Evolutionary conservation across 495 filamentous ascomycete genomes (phyloP).

Genomic region (Penicillium pulvis): DNA sequence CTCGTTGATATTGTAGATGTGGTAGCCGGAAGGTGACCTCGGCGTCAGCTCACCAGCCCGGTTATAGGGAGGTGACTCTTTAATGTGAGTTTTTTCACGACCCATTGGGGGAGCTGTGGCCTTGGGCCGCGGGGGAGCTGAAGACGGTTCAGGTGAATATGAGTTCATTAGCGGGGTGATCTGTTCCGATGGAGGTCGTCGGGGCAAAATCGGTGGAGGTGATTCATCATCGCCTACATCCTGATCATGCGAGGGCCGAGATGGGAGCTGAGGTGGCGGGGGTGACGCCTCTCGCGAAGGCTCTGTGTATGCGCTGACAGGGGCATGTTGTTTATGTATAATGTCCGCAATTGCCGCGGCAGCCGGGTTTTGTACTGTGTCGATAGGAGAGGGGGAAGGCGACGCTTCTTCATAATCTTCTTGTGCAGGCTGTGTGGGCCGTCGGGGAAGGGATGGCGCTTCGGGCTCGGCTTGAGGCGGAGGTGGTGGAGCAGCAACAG

Average conservation of each 20-base stretch:
- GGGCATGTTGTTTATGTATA: conserved; percentile 57
- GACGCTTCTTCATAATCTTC: conserved; percentile 30
- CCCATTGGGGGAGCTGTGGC: conserved; percentile 26
- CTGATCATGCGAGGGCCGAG: conserved; percentile 45
- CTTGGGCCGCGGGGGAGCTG: conserved; percentile 28
- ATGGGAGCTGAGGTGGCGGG: conserved; percentile 44
- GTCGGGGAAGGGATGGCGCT: conserved; percentile 43
- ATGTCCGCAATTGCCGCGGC: conserved; percentile 73
- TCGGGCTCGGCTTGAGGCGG: conserved; percentile 31
- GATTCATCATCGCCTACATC: conserved; percentile 62
- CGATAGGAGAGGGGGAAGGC: conserved; percentile 29
- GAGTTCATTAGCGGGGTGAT: conserved; percentile 54
- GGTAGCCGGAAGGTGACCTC: conserved; percentile 75
- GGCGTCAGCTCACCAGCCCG: conserved; percentile 48
- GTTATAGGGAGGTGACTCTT: conserved; percentile 61
- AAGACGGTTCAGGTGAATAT: conserved; percentile 42
- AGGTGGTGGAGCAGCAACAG: conserved; percentile 28
- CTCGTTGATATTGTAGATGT: conserved; percentile 94
- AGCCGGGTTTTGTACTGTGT: conserved; percentile 62
- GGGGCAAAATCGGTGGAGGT: conserved; percentile 64
- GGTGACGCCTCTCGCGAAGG: conserved; percentile 34
- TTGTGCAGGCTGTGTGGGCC: conserved; percentile 29
- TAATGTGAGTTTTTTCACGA: conserved; percentile 39
- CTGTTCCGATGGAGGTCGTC: conserved; percentile 64
- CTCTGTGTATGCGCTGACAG: conserved; percentile 27